These are phyloP conservation scores for Bothriochloa decipiens DNA, from an alignment of 176 grass and related monocot genomes.

Conservation along the genomic window DNA sequence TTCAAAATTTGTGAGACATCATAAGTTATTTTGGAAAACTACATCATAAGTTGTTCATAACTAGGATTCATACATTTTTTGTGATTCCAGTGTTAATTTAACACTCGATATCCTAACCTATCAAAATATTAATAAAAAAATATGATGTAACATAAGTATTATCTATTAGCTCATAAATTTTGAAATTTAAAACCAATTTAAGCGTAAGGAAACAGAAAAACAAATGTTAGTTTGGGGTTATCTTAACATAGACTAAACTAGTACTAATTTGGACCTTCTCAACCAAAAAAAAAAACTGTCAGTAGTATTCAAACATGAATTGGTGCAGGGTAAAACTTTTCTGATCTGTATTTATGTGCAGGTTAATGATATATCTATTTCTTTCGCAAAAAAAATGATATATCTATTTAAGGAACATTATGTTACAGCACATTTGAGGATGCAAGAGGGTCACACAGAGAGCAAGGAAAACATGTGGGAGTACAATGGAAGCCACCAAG, in stretches of 20 bases:
- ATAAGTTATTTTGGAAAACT: no score
- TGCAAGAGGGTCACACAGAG: constrained; percentile 12
- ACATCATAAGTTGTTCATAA: no score
- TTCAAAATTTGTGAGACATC: no score
- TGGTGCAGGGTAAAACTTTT: neutral
- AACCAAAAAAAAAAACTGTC: neutral
- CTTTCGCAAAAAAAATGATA: no score
- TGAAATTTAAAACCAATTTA: neutral
- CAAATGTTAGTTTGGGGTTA: neutral
- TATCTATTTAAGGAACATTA: constrained; percentile 52
- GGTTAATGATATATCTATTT: constrained; percentile 50
- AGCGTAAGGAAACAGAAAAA: neutral
- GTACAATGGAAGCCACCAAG: constrained; percentile 32
- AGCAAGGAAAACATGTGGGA: neutral
- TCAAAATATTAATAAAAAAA: no score
- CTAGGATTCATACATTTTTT: no score
- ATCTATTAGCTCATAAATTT: neutral
- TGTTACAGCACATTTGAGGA: constrained; percentile 50
- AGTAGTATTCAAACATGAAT: neutral
- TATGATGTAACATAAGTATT: no score
- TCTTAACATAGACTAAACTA: neutral
- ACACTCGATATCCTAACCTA: no score
- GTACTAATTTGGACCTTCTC: neutral
- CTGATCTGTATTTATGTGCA: constrained; percentile 50
- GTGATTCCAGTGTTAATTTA: no score